phyloP scores from a whole-genome alignment of 2,329 filamentous ascomycete species.

The Cordyceps militaris region DNA sequence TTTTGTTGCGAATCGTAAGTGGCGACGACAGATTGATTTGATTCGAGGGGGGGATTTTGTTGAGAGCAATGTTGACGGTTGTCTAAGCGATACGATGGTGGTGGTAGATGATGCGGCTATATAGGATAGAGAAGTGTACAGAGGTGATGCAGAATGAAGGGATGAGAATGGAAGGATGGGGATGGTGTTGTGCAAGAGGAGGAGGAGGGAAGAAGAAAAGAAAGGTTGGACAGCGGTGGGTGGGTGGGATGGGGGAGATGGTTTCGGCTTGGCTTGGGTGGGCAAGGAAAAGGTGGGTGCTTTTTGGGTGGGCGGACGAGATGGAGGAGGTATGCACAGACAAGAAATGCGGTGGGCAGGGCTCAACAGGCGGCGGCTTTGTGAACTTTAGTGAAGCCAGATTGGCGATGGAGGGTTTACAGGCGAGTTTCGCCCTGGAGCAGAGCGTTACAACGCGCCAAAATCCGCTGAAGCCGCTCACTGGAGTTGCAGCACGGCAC shows the following conservation, averaged over 20 bases:
- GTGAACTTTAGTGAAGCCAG: too few species aligned
- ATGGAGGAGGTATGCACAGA: constrained; percentile 11
- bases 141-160: neutral
- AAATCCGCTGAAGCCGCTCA: neutral
- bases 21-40: neutral
- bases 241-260: neutral
- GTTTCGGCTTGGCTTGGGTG: constrained; percentile 4
- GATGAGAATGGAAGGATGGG: constrained; percentile 1
- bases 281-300: neutral
- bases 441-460: neutral
- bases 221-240: constrained; percentile 8
- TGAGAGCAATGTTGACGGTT: neutral
- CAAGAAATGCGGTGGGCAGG: constrained; percentile 12
- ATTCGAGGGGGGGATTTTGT: neutral
- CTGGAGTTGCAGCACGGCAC: neutral
- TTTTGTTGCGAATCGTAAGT: neutral
- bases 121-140: constrained; percentile 11
- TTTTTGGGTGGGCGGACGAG: neutral
- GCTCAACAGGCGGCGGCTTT: neutral
- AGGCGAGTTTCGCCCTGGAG: neutral
- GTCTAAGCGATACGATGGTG: neutral
- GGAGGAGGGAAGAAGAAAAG: constrained; percentile 12
- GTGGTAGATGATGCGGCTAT: neutral
- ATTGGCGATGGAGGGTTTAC: too few species aligned
- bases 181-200: neutral